Percentiles rank a stretch among this genome's conserved stretches.
Evolutionary conservation across 2,329 filamentous ascomycete genomes (phyloP).

Genomic region (Colletotrichum siamense): DNA sequence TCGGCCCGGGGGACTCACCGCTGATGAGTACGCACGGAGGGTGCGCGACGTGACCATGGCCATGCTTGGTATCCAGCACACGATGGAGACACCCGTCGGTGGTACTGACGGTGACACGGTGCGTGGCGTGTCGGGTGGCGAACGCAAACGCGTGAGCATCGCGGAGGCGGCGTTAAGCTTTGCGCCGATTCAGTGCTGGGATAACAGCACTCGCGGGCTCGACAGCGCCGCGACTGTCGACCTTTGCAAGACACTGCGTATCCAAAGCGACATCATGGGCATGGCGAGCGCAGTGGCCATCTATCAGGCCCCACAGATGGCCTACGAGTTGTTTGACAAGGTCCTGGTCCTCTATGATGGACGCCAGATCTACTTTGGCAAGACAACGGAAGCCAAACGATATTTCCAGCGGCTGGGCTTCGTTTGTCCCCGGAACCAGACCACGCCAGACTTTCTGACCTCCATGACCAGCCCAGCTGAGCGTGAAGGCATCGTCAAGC

Average conservation of each 20-base stretch:
- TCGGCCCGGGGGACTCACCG: constrained; percentile 49
- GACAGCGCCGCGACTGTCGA: constrained; percentile 71
- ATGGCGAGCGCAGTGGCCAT: constrained; percentile 65
- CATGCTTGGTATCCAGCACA: constrained; percentile 78
- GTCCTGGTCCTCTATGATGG: constrained; percentile 72
- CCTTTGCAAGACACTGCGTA: constrained; percentile 66
- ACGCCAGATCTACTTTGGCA: constrained; percentile 60
- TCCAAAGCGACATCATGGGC: constrained; percentile 64
- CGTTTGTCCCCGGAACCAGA: constrained; percentile 56
- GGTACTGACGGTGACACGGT: constrained; percentile 68
- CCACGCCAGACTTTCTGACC: constrained; percentile 74
- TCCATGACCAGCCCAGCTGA: constrained; percentile 49
- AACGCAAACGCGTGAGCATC: constrained; percentile 77
- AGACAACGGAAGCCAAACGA: constrained; percentile 24
- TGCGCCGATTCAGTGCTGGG: constrained; percentile 70
- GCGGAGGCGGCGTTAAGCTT: constrained; percentile 61
- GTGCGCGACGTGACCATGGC: constrained; percentile 74
- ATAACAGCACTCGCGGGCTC: constrained; percentile 68
- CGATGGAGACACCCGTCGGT: constrained; percentile 71
- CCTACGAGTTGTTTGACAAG: constrained; percentile 65
- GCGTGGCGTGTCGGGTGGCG: constrained; percentile 67
- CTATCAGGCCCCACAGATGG: constrained; percentile 62
- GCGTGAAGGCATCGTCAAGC: constrained; percentile 38
- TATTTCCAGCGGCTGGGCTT: constrained; percentile 55
- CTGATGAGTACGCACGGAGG: constrained; percentile 42